Percentiles rank a stretch among this genome's conserved stretches.
Evolutionary conservation across 208 protist species (phyloP).

Genomic region (Tritrichomonas musculus): DNA sequence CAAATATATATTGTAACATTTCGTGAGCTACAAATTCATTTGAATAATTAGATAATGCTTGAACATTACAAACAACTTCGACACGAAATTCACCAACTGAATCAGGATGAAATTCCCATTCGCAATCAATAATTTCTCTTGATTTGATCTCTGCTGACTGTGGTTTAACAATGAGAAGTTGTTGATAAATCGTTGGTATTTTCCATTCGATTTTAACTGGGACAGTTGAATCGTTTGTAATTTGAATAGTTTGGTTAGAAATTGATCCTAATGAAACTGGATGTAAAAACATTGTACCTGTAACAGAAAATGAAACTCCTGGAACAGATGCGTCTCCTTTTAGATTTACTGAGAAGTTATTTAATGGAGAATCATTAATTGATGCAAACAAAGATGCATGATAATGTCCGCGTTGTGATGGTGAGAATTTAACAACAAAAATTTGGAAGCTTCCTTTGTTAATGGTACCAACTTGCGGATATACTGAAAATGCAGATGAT

Average conservation of each 20-base stretch:
- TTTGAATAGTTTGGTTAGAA: neutral
- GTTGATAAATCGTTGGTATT: neutral
- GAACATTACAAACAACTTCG: conserved; percentile 27
- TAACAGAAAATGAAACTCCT: neutral
- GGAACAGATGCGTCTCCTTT: neutral
- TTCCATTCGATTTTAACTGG: conserved; percentile 5
- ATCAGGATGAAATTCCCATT: neutral
- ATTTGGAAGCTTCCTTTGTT: conserved; percentile 12
- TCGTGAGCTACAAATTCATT: neutral
- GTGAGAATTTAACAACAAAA: conserved; percentile 1
- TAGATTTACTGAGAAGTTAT: neutral
- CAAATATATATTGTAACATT: neutral
- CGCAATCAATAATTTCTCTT: neutral
- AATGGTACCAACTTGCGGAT: conserved; percentile 13
- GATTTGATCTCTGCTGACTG: neutral
- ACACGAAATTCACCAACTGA: neutral
- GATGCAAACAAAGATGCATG: neutral
- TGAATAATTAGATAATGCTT: neutral
- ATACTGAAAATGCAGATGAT: neutral
- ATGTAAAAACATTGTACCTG: conserved; percentile 4
- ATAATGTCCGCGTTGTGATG: neutral
- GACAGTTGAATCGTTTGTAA: neutral
- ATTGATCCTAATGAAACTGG: neutral
- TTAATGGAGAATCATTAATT: conserved; percentile 12
- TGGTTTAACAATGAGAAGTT: neutral